phyloP scores from a whole-genome alignment of 192 early-diverging fungal genomes.

The Coemansia sp. region DNA sequence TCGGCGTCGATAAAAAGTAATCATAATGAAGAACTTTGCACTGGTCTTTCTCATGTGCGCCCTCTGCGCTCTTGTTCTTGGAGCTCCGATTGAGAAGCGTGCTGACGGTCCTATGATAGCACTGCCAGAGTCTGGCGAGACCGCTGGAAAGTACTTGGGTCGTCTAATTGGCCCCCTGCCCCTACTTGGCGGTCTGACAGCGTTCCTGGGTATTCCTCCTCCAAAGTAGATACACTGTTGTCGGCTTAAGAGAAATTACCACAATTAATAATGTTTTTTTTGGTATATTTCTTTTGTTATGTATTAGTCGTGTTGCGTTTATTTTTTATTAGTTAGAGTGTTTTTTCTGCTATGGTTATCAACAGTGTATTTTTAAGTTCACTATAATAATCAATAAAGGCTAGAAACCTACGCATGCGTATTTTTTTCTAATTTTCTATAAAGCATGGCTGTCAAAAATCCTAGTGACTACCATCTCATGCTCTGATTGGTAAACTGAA shows the following conservation, averaged over 20 bases:
- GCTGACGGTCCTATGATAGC: slow-evolving; percentile 17
- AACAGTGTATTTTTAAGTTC: too few relatives aligned
- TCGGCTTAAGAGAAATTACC: not conserved
- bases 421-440: not conserved
- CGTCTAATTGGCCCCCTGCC: slow-evolving; percentile 15
- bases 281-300: slow-evolving; percentile 1
- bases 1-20: not conserved
- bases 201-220: slow-evolving; percentile 13
- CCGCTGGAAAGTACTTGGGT: slow-evolving; percentile 11
- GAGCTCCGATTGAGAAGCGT: slow-evolving; percentile 19
- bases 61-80: not conserved
- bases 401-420: not conserved
- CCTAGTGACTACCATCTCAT: not conserved
- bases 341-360: too few relatives aligned
- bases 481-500: not conserved
- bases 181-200: slow-evolving; percentile 11
- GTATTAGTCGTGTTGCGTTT: too few relatives aligned
- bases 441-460: not conserved
- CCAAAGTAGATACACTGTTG: slow-evolving; percentile 15
- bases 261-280: not conserved
- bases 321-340: too few relatives aligned
- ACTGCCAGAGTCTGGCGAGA: slow-evolving; percentile 22
- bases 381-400: too few relatives aligned
- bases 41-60: slow-evolving; percentile 10
- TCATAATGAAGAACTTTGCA: slow-evolving; percentile 17